Evolutionary conservation across 176 grass and related monocot species (phyloP).

Genomic region (Avena atlantica): DNA sequence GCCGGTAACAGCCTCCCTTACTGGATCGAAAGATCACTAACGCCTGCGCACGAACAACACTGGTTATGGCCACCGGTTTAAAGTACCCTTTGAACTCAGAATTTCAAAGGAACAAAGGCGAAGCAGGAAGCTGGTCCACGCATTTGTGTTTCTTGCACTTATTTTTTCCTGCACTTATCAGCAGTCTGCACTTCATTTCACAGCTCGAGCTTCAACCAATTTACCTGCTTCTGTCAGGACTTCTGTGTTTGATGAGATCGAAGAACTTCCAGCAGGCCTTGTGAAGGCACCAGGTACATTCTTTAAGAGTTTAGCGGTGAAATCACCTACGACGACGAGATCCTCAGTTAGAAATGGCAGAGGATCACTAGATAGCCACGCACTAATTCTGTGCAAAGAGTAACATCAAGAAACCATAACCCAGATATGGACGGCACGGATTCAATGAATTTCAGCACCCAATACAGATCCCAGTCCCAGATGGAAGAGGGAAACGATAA

Average conservation of each 20-base stretch:
- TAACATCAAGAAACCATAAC: not conserved
- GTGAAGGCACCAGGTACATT: not conserved
- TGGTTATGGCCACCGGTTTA: not conserved
- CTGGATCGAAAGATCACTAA: not conserved
- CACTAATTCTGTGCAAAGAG: too few species aligned
- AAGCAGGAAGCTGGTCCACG: too few species aligned
- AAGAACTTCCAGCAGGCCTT: not conserved
- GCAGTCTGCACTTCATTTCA: not conserved
- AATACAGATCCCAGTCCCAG: not conserved
- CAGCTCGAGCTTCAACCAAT: not conserved
- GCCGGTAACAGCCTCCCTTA: not conserved
- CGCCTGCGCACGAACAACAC: not conserved
- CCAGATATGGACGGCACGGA: not conserved
- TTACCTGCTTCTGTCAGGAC: not conserved
- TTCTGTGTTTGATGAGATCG: not conserved
- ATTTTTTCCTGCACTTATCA: not conserved
- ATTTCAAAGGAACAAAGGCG: not conserved
- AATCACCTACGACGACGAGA: not conserved
- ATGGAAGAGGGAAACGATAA: not conserved
- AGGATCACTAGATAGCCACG: too few species aligned
- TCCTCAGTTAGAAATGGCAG: not conserved
- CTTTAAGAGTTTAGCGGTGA: not conserved
- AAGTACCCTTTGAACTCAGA: not conserved
- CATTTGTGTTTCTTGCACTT: not conserved
- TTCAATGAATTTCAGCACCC: not conserved